These are phyloP conservation scores for Globisporangium okanoganense DNA, from an alignment of 352 stramenopile species.

Conservation along the genomic window DNA sequence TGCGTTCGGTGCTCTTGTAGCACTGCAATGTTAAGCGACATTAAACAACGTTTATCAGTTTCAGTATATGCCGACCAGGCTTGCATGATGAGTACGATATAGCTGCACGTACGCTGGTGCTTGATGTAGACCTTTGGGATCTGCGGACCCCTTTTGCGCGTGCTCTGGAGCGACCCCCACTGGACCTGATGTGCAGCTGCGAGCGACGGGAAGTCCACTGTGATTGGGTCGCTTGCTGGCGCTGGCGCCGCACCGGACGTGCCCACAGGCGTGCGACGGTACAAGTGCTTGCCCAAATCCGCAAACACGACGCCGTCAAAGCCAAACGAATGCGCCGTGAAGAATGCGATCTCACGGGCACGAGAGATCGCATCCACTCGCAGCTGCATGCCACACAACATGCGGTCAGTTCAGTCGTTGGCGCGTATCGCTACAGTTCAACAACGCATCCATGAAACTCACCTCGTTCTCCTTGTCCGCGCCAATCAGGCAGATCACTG, in stretches of 20 bases:
- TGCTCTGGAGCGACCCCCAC: slow-evolving; percentile 67
- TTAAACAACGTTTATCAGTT: background rate
- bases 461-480: slow-evolving; percentile 43
- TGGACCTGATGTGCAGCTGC: slow-evolving; percentile 34
- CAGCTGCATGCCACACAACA: slow-evolving; percentile 20
- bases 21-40: slow-evolving; percentile 26
- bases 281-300: slow-evolving; percentile 69
- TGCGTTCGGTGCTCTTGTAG: slow-evolving; percentile 50
- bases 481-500: slow-evolving; percentile 74
- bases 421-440: background rate
- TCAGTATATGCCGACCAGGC: background rate
- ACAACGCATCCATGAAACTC: too few relatives aligned
- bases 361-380: slow-evolving; percentile 60
- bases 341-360: slow-evolving; percentile 59
- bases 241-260: slow-evolving; percentile 13
- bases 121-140: slow-evolving; percentile 78
- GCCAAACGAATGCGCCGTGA: slow-evolving; percentile 69
- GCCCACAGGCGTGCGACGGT: slow-evolving; percentile 35
- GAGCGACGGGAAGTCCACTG: slow-evolving; percentile 57
- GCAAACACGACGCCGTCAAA: slow-evolving; percentile 77
- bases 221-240: slow-evolving; percentile 29
- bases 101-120: slow-evolving; percentile 51
- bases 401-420: background rate
- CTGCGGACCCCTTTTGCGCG: slow-evolving; percentile 63
- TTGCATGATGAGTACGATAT: background rate